phyloP scores from a whole-genome alignment of 495 filamentous ascomycete species.

The Peziza echinospora region DNA sequence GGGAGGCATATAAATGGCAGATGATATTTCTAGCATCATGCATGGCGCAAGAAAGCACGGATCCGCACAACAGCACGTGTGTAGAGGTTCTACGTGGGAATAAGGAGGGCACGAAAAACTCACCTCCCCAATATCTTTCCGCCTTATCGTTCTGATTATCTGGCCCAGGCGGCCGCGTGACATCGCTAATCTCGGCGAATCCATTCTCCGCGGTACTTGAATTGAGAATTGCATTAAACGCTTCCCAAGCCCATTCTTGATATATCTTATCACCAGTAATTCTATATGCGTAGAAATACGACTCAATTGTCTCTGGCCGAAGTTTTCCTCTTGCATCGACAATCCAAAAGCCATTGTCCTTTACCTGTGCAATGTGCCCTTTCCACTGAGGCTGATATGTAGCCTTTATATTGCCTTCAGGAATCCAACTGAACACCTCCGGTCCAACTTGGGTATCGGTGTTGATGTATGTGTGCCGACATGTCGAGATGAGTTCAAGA shows the following conservation, averaged over 20 bases:
- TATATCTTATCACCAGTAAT: constrained; percentile 24
- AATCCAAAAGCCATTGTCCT: constrained; percentile 17
- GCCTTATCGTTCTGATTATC: constrained; percentile 15
- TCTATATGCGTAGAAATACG: constrained; percentile 27
- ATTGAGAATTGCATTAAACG: constrained; percentile 18
- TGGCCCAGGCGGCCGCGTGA: constrained; percentile 11
- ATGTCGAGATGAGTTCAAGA: constrained; percentile 18
- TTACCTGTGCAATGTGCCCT: constrained; percentile 11
- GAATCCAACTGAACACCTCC: constrained; percentile 3
- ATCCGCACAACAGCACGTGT: not conserved
- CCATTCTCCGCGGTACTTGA: constrained; percentile 14
- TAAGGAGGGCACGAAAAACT: too few relatives aligned
- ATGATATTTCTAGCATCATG: not conserved
- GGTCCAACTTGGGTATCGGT: constrained; percentile 21
- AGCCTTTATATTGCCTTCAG: constrained; percentile 1
- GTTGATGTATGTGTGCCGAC: constrained; percentile 18
- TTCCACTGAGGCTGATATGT: constrained; percentile 12
- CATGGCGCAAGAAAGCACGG: not conserved
- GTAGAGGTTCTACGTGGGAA: too few relatives aligned
- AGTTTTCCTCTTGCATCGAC: constrained; percentile 20
- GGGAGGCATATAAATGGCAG: too few relatives aligned
- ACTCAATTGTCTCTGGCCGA: constrained; percentile 25
- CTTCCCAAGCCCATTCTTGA: constrained; percentile 26
- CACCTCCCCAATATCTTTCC: constrained; percentile 20
- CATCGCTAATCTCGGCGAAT: constrained; percentile 17